A percentile compares a stretch with the other conserved stretches of the same genome.
These are phyloP conservation scores for Yamadazyma spencermartinsiae DNA, from an alignment of 1,139 yeast genomes.

Conservation along the genomic window DNA sequence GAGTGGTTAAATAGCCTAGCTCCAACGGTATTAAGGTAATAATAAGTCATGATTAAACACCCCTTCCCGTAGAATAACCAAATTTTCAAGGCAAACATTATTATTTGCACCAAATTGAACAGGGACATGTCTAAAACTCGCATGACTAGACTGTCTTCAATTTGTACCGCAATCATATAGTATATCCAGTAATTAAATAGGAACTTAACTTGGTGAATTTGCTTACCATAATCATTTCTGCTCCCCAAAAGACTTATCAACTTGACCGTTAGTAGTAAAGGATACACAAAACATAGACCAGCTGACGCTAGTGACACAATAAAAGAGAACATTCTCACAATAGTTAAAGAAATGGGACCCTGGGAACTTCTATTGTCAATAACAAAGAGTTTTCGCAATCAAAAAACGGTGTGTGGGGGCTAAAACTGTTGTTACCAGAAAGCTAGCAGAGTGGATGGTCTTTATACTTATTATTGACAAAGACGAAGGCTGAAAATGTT, in stretches of 20 bases:
- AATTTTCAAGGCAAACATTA: conserved; percentile 17
- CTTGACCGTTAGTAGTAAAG: conserved; percentile 19
- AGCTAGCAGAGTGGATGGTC: neutral
- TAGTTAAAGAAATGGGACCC: neutral
- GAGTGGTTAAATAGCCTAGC: conserved; percentile 4
- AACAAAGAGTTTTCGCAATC: neutral
- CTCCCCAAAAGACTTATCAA: conserved; percentile 12
- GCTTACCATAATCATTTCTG: conserved; percentile 7
- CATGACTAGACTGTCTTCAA: conserved; percentile 15
- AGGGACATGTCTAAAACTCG: conserved; percentile 13
- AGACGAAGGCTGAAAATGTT: neutral
- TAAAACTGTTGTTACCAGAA: neutral
- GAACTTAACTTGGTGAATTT: conserved; percentile 18
- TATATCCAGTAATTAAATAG: conserved; percentile 29
- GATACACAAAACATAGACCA: conserved; percentile 15
- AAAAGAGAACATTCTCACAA: conserved; percentile 6
- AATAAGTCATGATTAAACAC: conserved; percentile 21
- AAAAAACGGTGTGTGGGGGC: too few relatives aligned
- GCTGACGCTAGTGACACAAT: conserved; percentile 4
- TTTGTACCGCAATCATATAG: conserved; percentile 18
- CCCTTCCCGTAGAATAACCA: conserved; percentile 34
- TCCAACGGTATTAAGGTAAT: conserved; percentile 9
- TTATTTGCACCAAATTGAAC: conserved; percentile 4
- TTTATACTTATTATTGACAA: neutral
- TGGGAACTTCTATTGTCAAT: neutral